Evolutionary conservation across 1,284 basidiomycete species (phyloP), one percentile per base, ranked within the genome.

Genomic region (Cutaneotrichosporon cutaneum): DNA sequence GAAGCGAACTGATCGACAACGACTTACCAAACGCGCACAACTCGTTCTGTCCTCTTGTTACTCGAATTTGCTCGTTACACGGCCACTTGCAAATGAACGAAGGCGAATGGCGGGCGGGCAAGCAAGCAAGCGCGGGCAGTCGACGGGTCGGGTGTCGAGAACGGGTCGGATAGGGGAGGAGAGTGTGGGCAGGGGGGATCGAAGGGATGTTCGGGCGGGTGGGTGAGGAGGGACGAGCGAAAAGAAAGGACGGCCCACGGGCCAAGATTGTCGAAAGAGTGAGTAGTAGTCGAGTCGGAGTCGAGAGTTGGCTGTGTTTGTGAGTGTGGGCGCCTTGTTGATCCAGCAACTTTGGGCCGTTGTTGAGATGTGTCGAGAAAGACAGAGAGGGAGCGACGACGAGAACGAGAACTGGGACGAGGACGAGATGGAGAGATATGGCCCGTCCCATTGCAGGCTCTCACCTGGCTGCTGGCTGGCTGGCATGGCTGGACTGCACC

Each of bases 311-410:
- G 14, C 27, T n/a, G 36, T 21, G 21, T 26, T 18, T 16, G 36
- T 8, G 51, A 45, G 24, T 22, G 32, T 7, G 16, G 52, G 35
- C 35, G 51, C 52, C 52, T 35, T 54, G 52, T 54, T 54, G 52
- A 54, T 36, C 52, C 52, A 54, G 52, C 52, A 54, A 54, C 52
- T 54, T 42, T 53, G 52, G 52, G 33, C 52, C 52, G 52, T 39
- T 24, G 35, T 54, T 54, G 52, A 54, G 35, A 55, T 62, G 53
- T 45, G 48, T 35, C 33, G 33, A 27, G 42, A 54, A 33, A 21
- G 44, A 36, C 27, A 36, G n/a, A n/a, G n/a, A n/a, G n/a, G 32
- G 45, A 24, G 30, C 13, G 42, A 32, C 48, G 39, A 48, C 21
- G 56, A 47, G 26, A 21, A 33, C 47, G 51, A 21, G 45, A 26